Conservation (phyloP, 208 protist species). For the Phytomonas sp. region DNA sequence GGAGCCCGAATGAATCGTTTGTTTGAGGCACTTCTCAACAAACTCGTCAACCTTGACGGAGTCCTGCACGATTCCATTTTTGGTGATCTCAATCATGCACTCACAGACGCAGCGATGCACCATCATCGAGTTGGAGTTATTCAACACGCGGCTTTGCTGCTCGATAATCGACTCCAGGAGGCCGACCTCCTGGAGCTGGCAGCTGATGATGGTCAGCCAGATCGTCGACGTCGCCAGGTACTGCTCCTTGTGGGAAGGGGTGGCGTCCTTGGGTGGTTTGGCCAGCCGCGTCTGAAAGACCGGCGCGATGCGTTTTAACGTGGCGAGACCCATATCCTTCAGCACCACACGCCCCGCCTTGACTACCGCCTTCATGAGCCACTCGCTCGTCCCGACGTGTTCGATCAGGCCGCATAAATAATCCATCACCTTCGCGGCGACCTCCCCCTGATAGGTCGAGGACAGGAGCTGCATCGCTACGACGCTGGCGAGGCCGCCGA, state of each 20-base stretch:
- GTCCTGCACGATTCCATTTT: conserved; percentile 51
- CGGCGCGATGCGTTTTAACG: conserved; percentile 48
- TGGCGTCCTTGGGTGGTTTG: conserved; percentile 79
- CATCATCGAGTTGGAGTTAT: conserved; percentile 83
- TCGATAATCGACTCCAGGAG: conserved; percentile 82
- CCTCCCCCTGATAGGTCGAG: conserved; percentile 34
- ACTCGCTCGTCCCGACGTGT: conserved; percentile 43
- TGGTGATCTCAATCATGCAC: conserved; percentile 81
- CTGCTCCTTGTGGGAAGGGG: conserved; percentile 68
- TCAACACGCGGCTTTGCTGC: conserved; percentile 81
- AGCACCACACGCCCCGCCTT: conserved; percentile 68
- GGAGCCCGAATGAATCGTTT: conserved; percentile 70
- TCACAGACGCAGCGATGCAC: conserved; percentile 86
- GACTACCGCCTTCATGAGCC: conserved; percentile 54
- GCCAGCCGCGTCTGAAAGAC: conserved; percentile 64
- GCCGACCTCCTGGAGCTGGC: conserved; percentile 70
- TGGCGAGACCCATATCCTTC: conserved; percentile 33
- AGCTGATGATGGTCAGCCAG: conserved; percentile 86
- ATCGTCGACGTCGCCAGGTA: conserved; percentile 82
- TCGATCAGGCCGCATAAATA: conserved; percentile 71
- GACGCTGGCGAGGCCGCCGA: conserved; percentile 63
- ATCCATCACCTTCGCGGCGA: conserved; percentile 47
- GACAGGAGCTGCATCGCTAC: conserved; percentile 53
- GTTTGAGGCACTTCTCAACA: conserved; percentile 87
- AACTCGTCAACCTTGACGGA: conserved; percentile 81